These are phyloP conservation scores for Hypericum androsaemum DNA, from an alignment of 345 rosid genomes.

Conservation along the genomic window DNA sequence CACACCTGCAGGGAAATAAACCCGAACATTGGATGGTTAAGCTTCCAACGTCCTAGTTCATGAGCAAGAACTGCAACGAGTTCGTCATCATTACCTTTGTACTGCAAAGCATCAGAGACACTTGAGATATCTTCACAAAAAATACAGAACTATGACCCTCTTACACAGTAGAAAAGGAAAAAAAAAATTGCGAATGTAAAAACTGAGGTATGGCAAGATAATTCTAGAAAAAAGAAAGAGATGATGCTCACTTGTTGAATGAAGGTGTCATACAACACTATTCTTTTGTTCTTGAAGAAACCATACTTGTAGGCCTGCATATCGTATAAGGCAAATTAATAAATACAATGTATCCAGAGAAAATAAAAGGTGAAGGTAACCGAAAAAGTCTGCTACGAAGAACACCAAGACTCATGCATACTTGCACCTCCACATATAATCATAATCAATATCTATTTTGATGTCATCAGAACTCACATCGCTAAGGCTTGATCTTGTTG, in stretches of 20 bases:
- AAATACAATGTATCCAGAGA: no score
- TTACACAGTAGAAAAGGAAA: no score
- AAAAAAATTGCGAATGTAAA: no score
- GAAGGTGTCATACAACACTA: conserved; percentile 92
- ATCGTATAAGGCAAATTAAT: conserved; percentile 6
- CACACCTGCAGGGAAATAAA: conserved; percentile 82
- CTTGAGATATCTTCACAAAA: no score
- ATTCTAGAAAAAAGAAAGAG: background rate
- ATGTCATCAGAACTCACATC: conserved; percentile 47
- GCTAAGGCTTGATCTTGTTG: conserved; percentile 99
- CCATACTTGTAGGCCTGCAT: conserved; percentile 99
- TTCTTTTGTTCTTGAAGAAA: conserved; percentile 95
- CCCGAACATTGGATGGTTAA: conserved; percentile 84
- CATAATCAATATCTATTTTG: no score
- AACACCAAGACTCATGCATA: no score
- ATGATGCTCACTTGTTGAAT: conserved; percentile 71
- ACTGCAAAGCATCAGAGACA: conserved; percentile 39
- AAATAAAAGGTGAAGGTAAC: no score
- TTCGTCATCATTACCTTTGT: conserved; percentile 74
- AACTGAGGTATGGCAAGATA: background rate
- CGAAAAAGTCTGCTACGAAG: no score
- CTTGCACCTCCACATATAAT: no score
- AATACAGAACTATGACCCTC: conserved; percentile 1
- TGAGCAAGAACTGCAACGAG: conserved; percentile 96
- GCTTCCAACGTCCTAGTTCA: conserved; percentile 99